Evolutionary conservation across 176 grass and related monocot species (phyloP).

Genomic region (Oryza coarctata): DNA sequence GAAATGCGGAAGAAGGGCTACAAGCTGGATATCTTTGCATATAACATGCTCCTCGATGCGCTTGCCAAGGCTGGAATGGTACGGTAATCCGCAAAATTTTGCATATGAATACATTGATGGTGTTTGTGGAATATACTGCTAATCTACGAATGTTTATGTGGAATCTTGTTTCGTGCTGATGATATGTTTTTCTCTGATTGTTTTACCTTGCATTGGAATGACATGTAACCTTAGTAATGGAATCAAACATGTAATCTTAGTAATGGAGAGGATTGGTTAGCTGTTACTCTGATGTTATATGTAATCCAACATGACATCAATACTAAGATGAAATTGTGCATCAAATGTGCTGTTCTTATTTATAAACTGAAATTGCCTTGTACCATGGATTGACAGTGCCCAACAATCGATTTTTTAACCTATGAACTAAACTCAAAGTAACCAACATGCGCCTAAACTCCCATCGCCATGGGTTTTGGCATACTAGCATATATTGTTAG

Average conservation of each 20-base stretch:
- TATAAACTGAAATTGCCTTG: background rate
- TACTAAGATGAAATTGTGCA: constrained; percentile 7
- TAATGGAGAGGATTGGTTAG: background rate
- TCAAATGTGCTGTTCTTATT: background rate
- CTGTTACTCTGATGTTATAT: background rate
- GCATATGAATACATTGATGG: background rate
- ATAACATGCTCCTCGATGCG: constrained; percentile 92
- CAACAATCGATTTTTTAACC: background rate
- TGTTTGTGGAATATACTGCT: background rate
- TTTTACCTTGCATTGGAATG: background rate
- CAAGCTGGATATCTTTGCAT: constrained; percentile 87
- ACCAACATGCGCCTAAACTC: background rate
- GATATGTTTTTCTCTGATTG: constrained; percentile 12
- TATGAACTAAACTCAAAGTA: background rate
- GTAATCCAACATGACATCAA: background rate
- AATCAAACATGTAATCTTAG: background rate
- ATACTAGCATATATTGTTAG: background rate
- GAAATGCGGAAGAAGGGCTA: constrained; percentile 84
- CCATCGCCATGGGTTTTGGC: background rate
- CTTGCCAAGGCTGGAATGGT: constrained; percentile 90
- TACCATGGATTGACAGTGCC: background rate
- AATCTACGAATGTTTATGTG: background rate
- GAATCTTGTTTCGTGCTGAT: background rate
- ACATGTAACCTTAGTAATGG: background rate
- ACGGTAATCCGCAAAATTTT: constrained; percentile 6